Percentiles rank a stretch among this genome's conserved stretches.
Conservation (phyloP, 1,139 yeast species). For the Blastobotrys persicus region DNA sequence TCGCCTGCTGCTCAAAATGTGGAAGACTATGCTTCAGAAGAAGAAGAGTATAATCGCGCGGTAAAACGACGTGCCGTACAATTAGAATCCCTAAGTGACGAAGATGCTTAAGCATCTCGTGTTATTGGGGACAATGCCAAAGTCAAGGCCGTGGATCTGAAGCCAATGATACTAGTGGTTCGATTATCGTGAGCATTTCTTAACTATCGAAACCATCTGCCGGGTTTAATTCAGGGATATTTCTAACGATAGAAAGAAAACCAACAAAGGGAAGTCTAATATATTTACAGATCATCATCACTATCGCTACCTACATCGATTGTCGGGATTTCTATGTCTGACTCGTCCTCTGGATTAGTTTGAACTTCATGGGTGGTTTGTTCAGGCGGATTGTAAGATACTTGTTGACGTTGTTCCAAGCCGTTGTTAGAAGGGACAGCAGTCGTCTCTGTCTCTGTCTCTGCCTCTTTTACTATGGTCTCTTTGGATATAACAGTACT, state of each 20-base stretch:
- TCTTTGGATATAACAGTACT: no score
- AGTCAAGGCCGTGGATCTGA: no score
- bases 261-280: no score
- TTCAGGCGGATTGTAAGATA: neutral
- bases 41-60: constrained; percentile 11
- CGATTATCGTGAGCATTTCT: no score
- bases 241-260: no score
- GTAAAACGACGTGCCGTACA: constrained; percentile 3
- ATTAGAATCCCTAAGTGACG: constrained; percentile 7
- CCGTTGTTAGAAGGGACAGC: no score
- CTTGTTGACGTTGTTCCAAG: no score
- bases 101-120: neutral
- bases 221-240: no score
- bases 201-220: no score
- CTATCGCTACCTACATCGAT: constrained; percentile 45
- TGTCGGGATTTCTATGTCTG: constrained; percentile 59
- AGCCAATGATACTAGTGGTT: no score
- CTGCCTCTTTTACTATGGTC: no score
- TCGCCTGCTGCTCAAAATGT: neutral
- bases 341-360: constrained; percentile 32
- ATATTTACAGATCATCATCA: constrained; percentile 19
- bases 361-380: constrained; percentile 19
- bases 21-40: constrained; percentile 11
- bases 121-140: neutral
- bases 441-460: no score